phyloP scores from a whole-genome alignment of 305 asterid genomes.

The Ajuga reptans region DNA sequence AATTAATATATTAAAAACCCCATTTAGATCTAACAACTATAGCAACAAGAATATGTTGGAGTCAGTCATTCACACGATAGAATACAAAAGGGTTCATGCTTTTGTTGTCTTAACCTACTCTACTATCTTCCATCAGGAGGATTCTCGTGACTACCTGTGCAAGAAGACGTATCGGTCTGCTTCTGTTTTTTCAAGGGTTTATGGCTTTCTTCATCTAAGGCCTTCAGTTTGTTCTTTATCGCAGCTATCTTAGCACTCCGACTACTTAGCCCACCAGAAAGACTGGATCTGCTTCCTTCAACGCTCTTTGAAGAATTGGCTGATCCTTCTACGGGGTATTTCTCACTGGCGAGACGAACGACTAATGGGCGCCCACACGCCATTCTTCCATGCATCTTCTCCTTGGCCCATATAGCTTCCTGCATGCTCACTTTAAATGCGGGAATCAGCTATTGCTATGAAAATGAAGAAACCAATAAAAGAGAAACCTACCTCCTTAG shows the following conservation, averaged over 20 bases:
- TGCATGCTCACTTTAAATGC: constrained; percentile 88
- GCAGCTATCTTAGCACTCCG: constrained; percentile 74
- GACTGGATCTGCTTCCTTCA: constrained; percentile 35
- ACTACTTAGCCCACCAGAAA: constrained; percentile 42
- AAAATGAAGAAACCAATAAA: neutral
- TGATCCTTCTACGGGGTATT: constrained; percentile 32
- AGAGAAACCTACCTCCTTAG: constrained; percentile 61
- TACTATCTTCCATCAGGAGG: constrained; percentile 10
- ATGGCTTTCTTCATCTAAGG: constrained; percentile 56
- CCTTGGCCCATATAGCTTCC: constrained; percentile 86
- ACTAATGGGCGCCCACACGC: constrained; percentile 38
- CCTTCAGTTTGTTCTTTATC: constrained; percentile 60
- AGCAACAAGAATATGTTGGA: neutral
- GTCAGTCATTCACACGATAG: neutral
- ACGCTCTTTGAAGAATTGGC: constrained; percentile 31
- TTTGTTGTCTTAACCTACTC: neutral
- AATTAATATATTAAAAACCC: neutral
- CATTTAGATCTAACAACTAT: neutral
- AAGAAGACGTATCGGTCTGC: constrained; percentile 18
- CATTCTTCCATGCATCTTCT: constrained; percentile 84
- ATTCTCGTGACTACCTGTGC: neutral
- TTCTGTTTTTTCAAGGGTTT: constrained; percentile 46
- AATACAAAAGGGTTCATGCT: neutral
- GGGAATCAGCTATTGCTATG: constrained; percentile 39
- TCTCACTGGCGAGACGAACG: constrained; percentile 81